Conservation (phyloP, 306 rosid species). For the Sphenostylis stenocarpa region DNA sequence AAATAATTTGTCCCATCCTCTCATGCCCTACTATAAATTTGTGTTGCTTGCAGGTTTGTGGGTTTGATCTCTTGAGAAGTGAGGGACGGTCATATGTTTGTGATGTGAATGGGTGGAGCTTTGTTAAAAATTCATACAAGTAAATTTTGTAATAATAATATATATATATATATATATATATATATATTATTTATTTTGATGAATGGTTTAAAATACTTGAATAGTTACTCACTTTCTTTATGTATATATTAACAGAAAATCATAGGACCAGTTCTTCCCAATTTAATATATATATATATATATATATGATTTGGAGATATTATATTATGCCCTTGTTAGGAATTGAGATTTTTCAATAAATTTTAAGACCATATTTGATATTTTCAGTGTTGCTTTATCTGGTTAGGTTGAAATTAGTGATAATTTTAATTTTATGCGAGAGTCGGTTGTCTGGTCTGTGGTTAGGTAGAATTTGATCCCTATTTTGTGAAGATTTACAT, state of each 20-base stretch:
- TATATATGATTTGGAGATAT: constrained; percentile 7
- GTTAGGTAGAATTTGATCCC: too few relatives aligned
- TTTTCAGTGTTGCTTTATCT: too few relatives aligned
- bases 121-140: constrained; percentile 97
- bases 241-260: constrained; percentile 20
- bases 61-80: constrained; percentile 93
- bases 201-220: constrained; percentile 27
- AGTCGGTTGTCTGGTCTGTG: too few relatives aligned
- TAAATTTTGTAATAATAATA: constrained; percentile 43
- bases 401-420: too few relatives aligned
- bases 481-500: too few relatives aligned
- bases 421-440: too few relatives aligned
- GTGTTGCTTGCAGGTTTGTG: constrained; percentile 77
- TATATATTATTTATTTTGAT: too few relatives aligned
- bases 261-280: not conserved
- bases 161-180: too few relatives aligned
- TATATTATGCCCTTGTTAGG: not conserved
- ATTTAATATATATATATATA: too few relatives aligned
- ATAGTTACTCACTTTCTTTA: constrained; percentile 9
- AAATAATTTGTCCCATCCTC: constrained; percentile 17
- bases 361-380: too few relatives aligned
- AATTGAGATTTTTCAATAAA: too few relatives aligned
- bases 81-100: constrained; percentile 97
- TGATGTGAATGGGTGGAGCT: constrained; percentile 99
- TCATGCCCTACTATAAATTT: constrained; percentile 30